Conservation (phyloP, 257 asterid genomes). For the Ilex asprella region DNA sequence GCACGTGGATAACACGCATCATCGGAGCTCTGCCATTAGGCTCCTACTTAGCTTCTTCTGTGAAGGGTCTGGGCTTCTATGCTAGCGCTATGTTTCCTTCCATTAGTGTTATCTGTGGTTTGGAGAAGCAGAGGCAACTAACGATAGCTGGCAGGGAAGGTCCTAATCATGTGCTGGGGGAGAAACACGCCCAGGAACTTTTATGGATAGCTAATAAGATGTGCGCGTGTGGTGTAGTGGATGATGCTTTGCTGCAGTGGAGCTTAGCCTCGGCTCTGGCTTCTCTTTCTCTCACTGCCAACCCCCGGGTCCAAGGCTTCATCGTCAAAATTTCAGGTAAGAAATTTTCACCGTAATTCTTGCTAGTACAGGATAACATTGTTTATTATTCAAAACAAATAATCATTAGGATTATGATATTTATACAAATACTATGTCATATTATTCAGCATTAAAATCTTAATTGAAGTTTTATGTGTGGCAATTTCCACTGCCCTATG, state of each 20-base stretch:
- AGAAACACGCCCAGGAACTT: conserved; percentile 27
- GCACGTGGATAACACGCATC: conserved; percentile 16
- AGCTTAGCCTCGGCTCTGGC: conserved; percentile 23
- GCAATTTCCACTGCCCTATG: too few species aligned
- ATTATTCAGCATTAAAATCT: too few species aligned
- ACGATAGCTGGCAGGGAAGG: conserved; percentile 1
- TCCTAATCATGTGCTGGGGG: conserved; percentile 16
- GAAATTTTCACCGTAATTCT: background rate
- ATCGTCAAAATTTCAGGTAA: conserved; percentile 22
- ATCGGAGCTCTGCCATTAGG: conserved; percentile 16
- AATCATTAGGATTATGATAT: too few species aligned
- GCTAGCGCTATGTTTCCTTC: background rate
- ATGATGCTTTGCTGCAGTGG: conserved; percentile 29
- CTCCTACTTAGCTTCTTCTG: conserved; percentile 8
- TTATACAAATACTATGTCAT: too few species aligned
- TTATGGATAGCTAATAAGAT: conserved; percentile 29
- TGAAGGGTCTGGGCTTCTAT: conserved; percentile 10
- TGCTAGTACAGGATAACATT: too few species aligned
- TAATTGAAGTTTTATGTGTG: too few species aligned
- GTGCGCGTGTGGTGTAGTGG: conserved; percentile 18
- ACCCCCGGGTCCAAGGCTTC: conserved; percentile 25
- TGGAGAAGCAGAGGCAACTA: conserved; percentile 5
- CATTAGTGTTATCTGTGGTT: background rate
- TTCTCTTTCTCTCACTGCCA: conserved; percentile 16
- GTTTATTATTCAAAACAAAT: too few species aligned